A percentile compares a stretch with the other conserved stretches of the same genome.
Conservation (phyloP, 2,329 filamentous ascomycete genomes). For the Stenocarpella maydis region DNA sequence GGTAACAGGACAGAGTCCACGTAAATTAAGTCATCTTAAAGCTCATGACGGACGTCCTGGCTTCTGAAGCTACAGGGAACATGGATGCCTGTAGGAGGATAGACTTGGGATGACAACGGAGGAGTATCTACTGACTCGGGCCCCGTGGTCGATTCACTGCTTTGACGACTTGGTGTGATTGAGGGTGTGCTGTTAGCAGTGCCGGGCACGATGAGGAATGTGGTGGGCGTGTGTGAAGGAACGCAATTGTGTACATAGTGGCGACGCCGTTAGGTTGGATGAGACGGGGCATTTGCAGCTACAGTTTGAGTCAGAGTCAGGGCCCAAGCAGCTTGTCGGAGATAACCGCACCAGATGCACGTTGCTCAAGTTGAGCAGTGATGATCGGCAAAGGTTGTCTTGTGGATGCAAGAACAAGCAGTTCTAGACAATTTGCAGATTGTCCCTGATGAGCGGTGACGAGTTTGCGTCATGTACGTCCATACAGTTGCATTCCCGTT, state of each 20-base stretch:
- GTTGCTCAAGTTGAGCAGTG: background rate
- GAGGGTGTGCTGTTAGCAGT: background rate
- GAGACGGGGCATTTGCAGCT: background rate
- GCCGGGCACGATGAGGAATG: no score
- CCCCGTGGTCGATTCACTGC: background rate
- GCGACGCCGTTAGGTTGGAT: no score
- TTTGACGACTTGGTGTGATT: background rate
- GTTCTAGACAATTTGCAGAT: background rate
- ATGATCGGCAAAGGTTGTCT: background rate
- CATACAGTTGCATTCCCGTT: background rate
- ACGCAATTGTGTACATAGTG: no score
- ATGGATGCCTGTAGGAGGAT: background rate
- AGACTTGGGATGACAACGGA: constrained; percentile 6
- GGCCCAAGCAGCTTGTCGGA: background rate
- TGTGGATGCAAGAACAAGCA: background rate
- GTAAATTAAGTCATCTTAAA: background rate
- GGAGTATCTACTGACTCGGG: background rate
- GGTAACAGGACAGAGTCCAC: background rate
- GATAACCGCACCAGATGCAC: background rate
- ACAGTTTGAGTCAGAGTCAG: background rate
- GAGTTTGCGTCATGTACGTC: constrained; percentile 11
- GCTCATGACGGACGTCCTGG: no score
- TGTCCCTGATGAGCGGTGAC: background rate
- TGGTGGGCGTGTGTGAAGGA: no score
- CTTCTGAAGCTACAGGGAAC: no score